Base-by-base conservation (phyloP, 2,329 filamentous ascomycete genomes). In the Zelopaecilomyces penicillatus region DNA sequence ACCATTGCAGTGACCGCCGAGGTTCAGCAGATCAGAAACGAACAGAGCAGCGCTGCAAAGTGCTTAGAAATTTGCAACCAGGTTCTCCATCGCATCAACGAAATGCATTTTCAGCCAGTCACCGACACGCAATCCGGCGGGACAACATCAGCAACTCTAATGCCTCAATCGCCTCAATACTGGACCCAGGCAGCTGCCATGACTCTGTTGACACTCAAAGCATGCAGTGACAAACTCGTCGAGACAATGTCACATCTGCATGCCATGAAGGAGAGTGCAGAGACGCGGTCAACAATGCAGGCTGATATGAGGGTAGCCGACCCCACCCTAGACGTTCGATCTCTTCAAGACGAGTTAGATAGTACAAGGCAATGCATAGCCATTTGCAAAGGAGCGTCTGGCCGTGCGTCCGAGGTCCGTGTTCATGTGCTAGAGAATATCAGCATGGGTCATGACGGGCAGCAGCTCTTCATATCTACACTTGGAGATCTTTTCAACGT, bases 371-470 rank as follows among this genome's bases (percentile, higher is more conserved):
- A 49, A 35, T 43, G 43, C 12, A 34, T 49, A 9, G 41, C 33
- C 9, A 39, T 49, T 31, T 49, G 44, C 36, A 43, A 41, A 19
- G 31, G 38, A n/a, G 47, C 47, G 1, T 41, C 47, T 8, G 19
- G 40, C 8, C 36, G 39, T 9, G 47, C 47, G 27, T 39, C 52
- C n/a, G 47, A 42, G 6, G 46, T 37, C 4, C 43, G 37, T 33
- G 48, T 56, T 0, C 54, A 55, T 39, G 42, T 55, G 6, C 41
- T 55, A 12, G 51, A 54, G 30, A 43, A 54, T 11, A 46, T 55
- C 4, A 43, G 27, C 5, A 33, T 52, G 12, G 48, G 47, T 3
- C 42, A 54, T 10, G 33, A 52, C 30, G 44, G 47, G 4, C 44
- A 45, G 8, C 50, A 54, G 6, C 27, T 55, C 10, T 47, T 51